Conservation (phyloP, 2,329 filamentous ascomycete species). For the Fonsecaea nubica region DNA sequence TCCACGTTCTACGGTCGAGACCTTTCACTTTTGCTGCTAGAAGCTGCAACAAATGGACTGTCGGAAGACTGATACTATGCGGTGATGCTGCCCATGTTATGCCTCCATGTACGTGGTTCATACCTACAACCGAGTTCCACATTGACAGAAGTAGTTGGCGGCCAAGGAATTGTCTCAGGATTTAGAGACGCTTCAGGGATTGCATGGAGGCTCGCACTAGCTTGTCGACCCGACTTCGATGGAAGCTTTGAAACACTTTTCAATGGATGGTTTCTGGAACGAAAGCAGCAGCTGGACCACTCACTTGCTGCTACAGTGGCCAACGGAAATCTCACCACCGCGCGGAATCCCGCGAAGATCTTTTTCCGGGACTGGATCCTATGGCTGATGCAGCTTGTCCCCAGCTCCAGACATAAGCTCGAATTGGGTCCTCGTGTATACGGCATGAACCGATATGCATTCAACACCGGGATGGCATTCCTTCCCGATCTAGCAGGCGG, state of each 20-base stretch:
- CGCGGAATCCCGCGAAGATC: slow-evolving; percentile 41
- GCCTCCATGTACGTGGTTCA: slow-evolving; percentile 51
- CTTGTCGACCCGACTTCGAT: slow-evolving; percentile 36
- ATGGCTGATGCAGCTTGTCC: slow-evolving; percentile 45
- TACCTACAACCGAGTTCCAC: neutral
- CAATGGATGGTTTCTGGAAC: slow-evolving; percentile 45
- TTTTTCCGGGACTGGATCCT: slow-evolving; percentile 44
- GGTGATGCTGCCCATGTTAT: slow-evolving; percentile 62
- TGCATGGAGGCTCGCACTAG: slow-evolving; percentile 47
- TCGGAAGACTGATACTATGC: slow-evolving; percentile 51
- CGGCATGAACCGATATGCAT: slow-evolving; percentile 43
- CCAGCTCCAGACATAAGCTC: slow-evolving; percentile 42
- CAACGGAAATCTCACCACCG: slow-evolving; percentile 46
- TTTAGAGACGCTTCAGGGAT: slow-evolving; percentile 49
- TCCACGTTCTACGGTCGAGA: slow-evolving; percentile 54
- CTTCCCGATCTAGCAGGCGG: slow-evolving; percentile 44
- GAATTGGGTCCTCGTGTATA: slow-evolving; percentile 43
- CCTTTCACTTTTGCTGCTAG: slow-evolving; percentile 56
- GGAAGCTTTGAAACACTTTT: slow-evolving; percentile 41
- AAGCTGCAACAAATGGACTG: slow-evolving; percentile 57
- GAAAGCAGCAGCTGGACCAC: slow-evolving; percentile 47
- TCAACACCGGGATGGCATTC: slow-evolving; percentile 44
- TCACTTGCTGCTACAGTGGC: slow-evolving; percentile 46
- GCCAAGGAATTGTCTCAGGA: slow-evolving; percentile 51
- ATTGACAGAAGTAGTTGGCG: slow-evolving; percentile 44